phyloP scores from a whole-genome alignment of 495 filamentous ascomycete genomes.

The Patellaria atrata region DNA sequence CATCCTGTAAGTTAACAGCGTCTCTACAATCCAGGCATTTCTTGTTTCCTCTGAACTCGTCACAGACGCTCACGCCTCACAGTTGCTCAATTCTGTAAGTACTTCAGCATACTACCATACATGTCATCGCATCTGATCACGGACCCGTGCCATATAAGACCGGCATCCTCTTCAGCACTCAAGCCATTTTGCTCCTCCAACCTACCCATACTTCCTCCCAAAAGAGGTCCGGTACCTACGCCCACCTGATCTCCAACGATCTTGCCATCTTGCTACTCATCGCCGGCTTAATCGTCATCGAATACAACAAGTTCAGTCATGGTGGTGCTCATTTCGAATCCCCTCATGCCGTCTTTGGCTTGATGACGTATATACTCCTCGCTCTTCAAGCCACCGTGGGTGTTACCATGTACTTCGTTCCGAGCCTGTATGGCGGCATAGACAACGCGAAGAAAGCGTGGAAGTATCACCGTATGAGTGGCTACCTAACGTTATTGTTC shows the following conservation, averaged over 20 bases:
- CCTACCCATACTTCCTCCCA: constrained; percentile 64
- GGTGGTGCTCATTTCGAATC: constrained; percentile 55
- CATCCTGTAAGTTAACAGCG: constrained; percentile 49
- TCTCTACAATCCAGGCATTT: too few species aligned
- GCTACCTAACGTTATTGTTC: constrained; percentile 58
- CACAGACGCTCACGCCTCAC: constrained; percentile 3
- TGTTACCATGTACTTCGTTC: constrained; percentile 61
- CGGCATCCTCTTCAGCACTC: constrained; percentile 55
- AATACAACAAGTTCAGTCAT: constrained; percentile 60
- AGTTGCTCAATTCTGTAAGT: constrained; percentile 54
- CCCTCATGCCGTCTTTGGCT: constrained; percentile 63
- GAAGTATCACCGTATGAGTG: constrained; percentile 74
- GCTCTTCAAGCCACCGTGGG: constrained; percentile 61
- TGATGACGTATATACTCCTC: constrained; percentile 58
- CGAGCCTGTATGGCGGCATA: constrained; percentile 57
- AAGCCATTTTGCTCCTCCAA: constrained; percentile 75
- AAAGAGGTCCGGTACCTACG: constrained; percentile 55
- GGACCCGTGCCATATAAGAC: constrained; percentile 20
- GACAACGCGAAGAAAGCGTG: constrained; percentile 68
- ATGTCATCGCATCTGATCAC: not conserved
- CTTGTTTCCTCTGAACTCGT: not conserved
- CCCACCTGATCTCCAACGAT: constrained; percentile 53
- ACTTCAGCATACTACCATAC: not conserved
- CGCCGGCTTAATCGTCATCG: constrained; percentile 60
- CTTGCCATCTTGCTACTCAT: constrained; percentile 46